Base-by-base conservation (phyloP, 768 basidiomycete species). In the Amanita exitialis region DNA sequence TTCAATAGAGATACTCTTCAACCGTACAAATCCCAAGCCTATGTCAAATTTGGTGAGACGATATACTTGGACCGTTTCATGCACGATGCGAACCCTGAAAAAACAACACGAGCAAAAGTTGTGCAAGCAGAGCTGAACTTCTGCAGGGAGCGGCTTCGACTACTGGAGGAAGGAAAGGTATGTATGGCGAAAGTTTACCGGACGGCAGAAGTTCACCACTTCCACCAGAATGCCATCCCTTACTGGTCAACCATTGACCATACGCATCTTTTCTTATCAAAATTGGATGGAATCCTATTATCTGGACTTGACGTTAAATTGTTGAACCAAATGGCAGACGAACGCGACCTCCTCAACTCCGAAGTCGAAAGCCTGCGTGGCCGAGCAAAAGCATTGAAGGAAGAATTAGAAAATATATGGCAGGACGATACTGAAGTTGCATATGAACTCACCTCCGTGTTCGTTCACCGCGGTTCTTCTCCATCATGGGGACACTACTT, bases 1-100 rank as follows among this genome's bases (percentile, higher is more conserved):
- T 98, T 92, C 70, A 91, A 98, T 62, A 80, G 91, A 7, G 86
- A 90, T 57, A 91, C 87, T 0, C 75, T 90, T 50, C 88, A 93
- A 56, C 84, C 92, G 13, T 92, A 89, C 73, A 99, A 99, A 66
- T 92, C 90, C 4, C 95, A 99, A 61, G 92, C 91, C 3, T 95
- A 92, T 64, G 85, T 99, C 56, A 87, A 83, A 59, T 96, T 95
- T 61, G 82, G 76, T 15, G 88, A 93, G 65, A 86, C 80, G 8
- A 73, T 99, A 12, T 84, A 79, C 61, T 81, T 98, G 79, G 93
- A 96, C 64, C 83, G 96, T 12, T 99, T 94, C 71, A 70, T 95
- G 61, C 86, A 90, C 54, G 78, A 73, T 44, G 86, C 81, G 2
- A 77, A 87, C 59, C 72, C 78, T 0, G 71, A 74, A 54, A 92